Conservation (phyloP, 2,329 filamentous ascomycete genomes). For the Verruconis gallopava region DNA sequence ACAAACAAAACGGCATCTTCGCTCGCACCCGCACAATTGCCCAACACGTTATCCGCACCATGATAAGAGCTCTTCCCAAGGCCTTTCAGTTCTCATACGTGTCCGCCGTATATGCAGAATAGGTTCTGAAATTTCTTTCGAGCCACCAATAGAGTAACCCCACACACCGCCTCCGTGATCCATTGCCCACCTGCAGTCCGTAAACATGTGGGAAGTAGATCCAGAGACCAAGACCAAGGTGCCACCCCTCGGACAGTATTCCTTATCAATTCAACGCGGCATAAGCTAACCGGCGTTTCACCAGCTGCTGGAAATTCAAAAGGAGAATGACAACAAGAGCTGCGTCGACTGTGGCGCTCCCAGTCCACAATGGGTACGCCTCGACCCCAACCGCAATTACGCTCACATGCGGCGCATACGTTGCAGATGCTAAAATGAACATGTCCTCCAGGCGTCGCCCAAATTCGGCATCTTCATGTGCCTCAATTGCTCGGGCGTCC, state of each 20-base stretch:
- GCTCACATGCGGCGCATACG: conserved; percentile 7
- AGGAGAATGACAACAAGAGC: conserved; percentile 72
- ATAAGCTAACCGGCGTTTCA: conserved; percentile 5
- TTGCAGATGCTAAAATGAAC: conserved; percentile 3
- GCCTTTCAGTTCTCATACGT: too few relatives aligned
- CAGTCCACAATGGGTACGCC: conserved; percentile 94
- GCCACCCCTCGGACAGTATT: too few relatives aligned
- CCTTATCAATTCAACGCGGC: conserved; percentile 6
- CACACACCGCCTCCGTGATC: not conserved
- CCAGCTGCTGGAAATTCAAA: conserved; percentile 82
- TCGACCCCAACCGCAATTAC: too few relatives aligned
- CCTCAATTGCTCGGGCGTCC: conserved; percentile 85
- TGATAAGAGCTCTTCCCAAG: too few relatives aligned
- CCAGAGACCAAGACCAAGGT: conserved; percentile 95
- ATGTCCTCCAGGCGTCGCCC: conserved; percentile 49
- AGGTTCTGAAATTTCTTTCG: too few relatives aligned
- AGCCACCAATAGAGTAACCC: too few relatives aligned
- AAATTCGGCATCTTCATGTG: conserved; percentile 99
- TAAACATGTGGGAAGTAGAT: conserved; percentile 89
- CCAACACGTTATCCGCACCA: too few relatives aligned
- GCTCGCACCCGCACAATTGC: too few relatives aligned
- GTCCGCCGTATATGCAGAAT: too few relatives aligned
- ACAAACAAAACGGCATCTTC: too few relatives aligned
- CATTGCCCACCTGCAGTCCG: too few relatives aligned
- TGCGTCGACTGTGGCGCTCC: conserved; percentile 95